Conservation (phyloP, 495 filamentous ascomycete genomes). For the Apodospora peruviana region DNA sequence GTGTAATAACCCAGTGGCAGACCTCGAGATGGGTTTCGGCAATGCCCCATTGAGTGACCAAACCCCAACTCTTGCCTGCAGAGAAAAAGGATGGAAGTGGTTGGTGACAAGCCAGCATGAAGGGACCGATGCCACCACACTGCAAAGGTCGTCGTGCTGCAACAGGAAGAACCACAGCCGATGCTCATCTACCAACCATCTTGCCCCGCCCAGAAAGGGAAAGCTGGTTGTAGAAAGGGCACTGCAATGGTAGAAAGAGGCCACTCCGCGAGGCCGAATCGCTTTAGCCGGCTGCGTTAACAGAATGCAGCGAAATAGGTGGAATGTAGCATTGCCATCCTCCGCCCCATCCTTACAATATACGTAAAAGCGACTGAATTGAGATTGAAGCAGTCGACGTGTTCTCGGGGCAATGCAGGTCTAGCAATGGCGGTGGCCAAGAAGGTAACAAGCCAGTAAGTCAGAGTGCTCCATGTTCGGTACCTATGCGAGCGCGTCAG, state of each 20-base stretch:
- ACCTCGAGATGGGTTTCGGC: too few relatives aligned
- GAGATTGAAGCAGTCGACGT: neutral
- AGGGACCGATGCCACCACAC: too few relatives aligned
- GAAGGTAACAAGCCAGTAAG: neutral
- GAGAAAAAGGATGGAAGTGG: too few relatives aligned
- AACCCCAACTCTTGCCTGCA: too few relatives aligned
- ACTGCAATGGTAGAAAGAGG: neutral
- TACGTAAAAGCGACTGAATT: too few relatives aligned
- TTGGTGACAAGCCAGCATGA: too few relatives aligned
- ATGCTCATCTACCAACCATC: neutral
- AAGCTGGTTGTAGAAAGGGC: neutral
- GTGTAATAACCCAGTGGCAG: too few relatives aligned
- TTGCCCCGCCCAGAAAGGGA: neutral
- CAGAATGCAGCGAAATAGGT: neutral
- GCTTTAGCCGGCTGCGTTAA: too few relatives aligned
- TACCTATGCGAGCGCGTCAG: neutral
- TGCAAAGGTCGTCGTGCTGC: neutral
- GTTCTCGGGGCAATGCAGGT: neutral
- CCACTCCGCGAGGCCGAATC: neutral
- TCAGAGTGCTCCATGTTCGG: neutral
- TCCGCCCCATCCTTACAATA: constrained; percentile 5
- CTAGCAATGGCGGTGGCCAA: neutral
- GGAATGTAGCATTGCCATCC: constrained; percentile 3
- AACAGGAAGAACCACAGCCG: neutral
- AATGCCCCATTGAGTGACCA: too few relatives aligned